These are phyloP conservation scores for Lactarius hatsudake DNA, from an alignment of 768 basidiomycete species.

Conservation along the genomic window DNA sequence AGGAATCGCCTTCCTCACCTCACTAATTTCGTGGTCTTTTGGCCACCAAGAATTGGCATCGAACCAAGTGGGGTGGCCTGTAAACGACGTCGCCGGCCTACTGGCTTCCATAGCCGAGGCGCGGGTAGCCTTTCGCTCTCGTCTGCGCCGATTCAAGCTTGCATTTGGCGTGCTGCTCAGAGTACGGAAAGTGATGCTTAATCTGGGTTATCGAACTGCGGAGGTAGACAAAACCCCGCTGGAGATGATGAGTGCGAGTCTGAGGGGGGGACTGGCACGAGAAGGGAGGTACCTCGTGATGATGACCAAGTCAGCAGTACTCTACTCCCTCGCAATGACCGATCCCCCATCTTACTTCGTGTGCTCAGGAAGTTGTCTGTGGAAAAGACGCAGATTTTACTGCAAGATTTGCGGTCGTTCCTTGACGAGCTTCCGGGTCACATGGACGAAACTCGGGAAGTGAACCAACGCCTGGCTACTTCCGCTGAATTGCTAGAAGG, in stretches of 20 bases:
- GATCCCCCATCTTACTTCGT: neutral
- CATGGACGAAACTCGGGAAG: constrained; percentile 1
- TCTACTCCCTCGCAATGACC: neutral
- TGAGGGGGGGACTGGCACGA: constrained; percentile 44
- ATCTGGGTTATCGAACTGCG: constrained; percentile 39
- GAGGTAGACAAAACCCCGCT: constrained; percentile 30
- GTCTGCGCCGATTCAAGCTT: constrained; percentile 40
- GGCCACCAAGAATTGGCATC: constrained; percentile 21
- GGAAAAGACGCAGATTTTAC: constrained; percentile 37
- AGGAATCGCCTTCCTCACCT: constrained; percentile 38
- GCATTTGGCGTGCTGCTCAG: constrained; percentile 47
- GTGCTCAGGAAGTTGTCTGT: constrained; percentile 42
- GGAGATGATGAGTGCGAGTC: constrained; percentile 44
- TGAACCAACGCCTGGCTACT: neutral
- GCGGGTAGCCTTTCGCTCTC: constrained; percentile 37
- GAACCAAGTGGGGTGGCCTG: constrained; percentile 29
- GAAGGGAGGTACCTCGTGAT: constrained; percentile 46
- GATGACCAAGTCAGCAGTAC: constrained; percentile 46
- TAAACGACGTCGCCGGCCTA: constrained; percentile 34
- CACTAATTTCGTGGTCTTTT: constrained; percentile 24
- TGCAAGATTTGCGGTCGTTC: constrained; percentile 42
- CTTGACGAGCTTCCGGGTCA: constrained; percentile 33
- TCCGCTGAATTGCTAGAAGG: constrained; percentile 1
- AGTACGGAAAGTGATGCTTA: constrained; percentile 44
- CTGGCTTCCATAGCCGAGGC: constrained; percentile 39